Conservation (phyloP, 106 monocot genomes). For the Alisma plantagoaquatica region DNA sequence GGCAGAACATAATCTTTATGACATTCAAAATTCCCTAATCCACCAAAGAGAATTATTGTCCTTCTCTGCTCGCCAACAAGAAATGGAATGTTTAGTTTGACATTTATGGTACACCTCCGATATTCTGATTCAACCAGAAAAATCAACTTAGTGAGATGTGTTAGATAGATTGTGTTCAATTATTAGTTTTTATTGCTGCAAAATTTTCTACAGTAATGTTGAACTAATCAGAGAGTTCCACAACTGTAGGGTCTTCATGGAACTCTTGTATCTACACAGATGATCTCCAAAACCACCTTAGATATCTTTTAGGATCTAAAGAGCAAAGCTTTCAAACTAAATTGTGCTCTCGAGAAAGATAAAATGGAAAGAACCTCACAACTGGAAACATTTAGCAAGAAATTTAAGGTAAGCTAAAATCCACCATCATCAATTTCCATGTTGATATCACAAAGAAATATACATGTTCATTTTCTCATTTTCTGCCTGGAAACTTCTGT, state of each 20-base stretch:
- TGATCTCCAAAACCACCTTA: slow-evolving; percentile 35
- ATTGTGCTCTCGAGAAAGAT: slow-evolving; percentile 26
- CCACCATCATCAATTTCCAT: background rate
- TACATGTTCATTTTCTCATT: background rate
- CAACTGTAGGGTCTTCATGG: no score
- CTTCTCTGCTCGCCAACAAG: slow-evolving; percentile 42
- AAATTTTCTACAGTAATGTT: background rate
- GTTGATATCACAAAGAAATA: background rate
- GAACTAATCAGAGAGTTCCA: slow-evolving; percentile 24
- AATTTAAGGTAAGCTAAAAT: slow-evolving; percentile 34
- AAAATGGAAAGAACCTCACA: slow-evolving; percentile 18
- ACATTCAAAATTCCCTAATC: slow-evolving; percentile 28
- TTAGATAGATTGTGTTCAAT: background rate
- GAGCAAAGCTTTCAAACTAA: slow-evolving; percentile 17
- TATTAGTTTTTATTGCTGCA: no score
- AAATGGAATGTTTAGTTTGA: slow-evolving; percentile 22
- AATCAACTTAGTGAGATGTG: no score
- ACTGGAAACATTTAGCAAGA: slow-evolving; percentile 27
- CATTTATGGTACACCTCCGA: background rate
- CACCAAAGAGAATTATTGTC: slow-evolving; percentile 35
- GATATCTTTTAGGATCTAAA: slow-evolving; percentile 46
- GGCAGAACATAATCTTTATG: slow-evolving; percentile 38
- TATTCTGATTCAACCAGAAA: background rate
- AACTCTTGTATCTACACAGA: slow-evolving; percentile 35
- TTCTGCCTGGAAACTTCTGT: slow-evolving; percentile 41